Conservation (phyloP, 2,329 filamentous ascomycete species). For the Hypoxylon sp. region DNA sequence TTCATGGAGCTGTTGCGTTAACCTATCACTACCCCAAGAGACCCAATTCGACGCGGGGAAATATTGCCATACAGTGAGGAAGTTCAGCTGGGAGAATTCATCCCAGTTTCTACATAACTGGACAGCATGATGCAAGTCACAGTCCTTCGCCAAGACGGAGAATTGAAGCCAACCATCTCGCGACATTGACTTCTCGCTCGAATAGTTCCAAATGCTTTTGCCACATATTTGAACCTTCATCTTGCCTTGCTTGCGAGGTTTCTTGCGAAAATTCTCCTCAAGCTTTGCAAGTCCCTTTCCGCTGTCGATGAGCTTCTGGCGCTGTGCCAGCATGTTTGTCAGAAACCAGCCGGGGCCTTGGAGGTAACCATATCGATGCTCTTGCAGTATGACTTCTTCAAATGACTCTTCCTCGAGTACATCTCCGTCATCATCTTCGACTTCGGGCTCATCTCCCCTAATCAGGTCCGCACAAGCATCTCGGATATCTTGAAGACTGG, state of each 20-base stretch:
- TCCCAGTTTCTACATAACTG: conserved; percentile 66
- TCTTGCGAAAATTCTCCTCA: conserved; percentile 20
- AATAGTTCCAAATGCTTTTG: conserved; percentile 66
- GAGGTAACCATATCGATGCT: conserved; percentile 46
- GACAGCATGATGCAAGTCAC: conserved; percentile 61
- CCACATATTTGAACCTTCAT: conserved; percentile 64
- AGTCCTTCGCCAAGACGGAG: conserved; percentile 65
- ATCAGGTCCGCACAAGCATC: conserved; percentile 67
- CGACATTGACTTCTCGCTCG: conserved; percentile 62
- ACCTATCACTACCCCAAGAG: conserved; percentile 58
- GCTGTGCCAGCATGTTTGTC: conserved; percentile 54
- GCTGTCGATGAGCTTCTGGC: conserved; percentile 51
- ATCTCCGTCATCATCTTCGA: conserved; percentile 55
- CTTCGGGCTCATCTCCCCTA: conserved; percentile 55
- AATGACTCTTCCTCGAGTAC: conserved; percentile 49
- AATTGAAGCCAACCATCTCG: conserved; percentile 67
- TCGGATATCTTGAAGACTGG: conserved; percentile 64
- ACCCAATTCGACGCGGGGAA: conserved; percentile 64
- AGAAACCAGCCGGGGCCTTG: conserved; percentile 47
- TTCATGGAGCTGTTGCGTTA: conserved; percentile 59
- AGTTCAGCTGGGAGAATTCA: conserved; percentile 65
- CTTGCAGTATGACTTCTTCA: conserved; percentile 47
- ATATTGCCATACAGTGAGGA: conserved; percentile 61
- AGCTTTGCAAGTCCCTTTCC: conserved; percentile 27
- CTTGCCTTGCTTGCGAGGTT: conserved; percentile 50